phyloP scores from a whole-genome alignment of 2,329 filamentous ascomycete species.

The Pyrenophora teres region DNA sequence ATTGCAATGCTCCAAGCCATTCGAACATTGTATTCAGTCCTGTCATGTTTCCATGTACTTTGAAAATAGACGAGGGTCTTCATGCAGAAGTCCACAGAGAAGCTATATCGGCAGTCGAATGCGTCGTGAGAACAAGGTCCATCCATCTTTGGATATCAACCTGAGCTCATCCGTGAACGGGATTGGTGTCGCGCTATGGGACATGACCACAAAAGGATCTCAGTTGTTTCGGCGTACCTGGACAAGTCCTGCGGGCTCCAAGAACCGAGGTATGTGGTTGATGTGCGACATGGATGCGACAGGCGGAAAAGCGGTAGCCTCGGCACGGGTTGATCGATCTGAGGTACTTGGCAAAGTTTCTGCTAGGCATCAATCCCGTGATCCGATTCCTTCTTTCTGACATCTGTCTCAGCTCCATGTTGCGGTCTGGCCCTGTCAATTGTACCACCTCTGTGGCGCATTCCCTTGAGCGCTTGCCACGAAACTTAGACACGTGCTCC shows the following conservation, averaged over 20 bases:
- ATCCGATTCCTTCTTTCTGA: not conserved
- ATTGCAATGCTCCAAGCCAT: not conserved
- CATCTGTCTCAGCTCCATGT: no score
- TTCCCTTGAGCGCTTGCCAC: no score
- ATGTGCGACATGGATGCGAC: conserved; percentile 3
- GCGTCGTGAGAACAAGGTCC: conserved; percentile 1
- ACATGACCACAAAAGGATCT: conserved; percentile 17
- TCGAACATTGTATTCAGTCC: not conserved
- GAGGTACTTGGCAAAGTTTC: not conserved
- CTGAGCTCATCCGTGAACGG: conserved; percentile 4
- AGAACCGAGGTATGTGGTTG: conserved; percentile 2
- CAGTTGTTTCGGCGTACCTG: conserved; percentile 5
- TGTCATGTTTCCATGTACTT: conserved; percentile 21
- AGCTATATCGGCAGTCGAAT: conserved; percentile 4
- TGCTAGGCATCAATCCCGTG: not conserved
- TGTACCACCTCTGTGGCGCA: not conserved
- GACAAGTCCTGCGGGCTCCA: not conserved
- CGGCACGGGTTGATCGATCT: not conserved
- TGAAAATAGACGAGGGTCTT: conserved; percentile 14
- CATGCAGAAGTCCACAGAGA: conserved; percentile 20
- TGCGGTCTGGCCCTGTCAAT: not conserved
- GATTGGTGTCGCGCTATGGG: conserved; percentile 1
- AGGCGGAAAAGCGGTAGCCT: not conserved
- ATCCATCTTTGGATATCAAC: conserved; percentile 11
- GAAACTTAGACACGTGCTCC: not conserved